Evolutionary conservation across 2,329 filamentous ascomycete species (phyloP).

Genomic region (Pseudogymnoascus sp.): DNA sequence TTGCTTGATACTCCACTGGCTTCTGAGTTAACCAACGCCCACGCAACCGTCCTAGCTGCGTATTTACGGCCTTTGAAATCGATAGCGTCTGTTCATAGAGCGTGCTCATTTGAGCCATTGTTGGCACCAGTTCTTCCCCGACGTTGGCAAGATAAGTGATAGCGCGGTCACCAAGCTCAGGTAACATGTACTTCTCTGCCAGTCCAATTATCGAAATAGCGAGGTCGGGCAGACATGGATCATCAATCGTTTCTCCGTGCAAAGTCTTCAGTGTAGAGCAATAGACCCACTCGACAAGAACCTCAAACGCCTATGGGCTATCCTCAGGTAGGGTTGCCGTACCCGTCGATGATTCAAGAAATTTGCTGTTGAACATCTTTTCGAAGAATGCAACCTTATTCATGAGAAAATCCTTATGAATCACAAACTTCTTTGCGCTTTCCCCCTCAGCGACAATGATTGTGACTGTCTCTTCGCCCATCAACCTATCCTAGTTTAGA

Average conservation of each 20-base stretch:
- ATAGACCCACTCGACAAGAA: slow-evolving; percentile 16
- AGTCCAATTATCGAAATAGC: neutral
- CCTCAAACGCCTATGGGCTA: slow-evolving; percentile 10
- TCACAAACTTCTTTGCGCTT: neutral
- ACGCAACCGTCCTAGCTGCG: neutral
- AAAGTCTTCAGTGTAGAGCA: neutral
- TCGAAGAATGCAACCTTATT: slow-evolving; percentile 14
- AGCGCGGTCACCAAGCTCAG: slow-evolving; percentile 10
- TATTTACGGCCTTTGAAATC: neutral
- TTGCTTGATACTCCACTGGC: neutral
- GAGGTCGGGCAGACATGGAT: neutral
- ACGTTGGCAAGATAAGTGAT: neutral
- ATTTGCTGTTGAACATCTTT: slow-evolving; percentile 14
- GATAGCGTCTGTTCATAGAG: neutral
- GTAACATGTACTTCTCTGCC: slow-evolving; percentile 9
- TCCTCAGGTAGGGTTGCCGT: slow-evolving; percentile 13
- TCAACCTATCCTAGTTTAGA: neutral
- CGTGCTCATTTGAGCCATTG: neutral
- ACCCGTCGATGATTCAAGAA: slow-evolving; percentile 9
- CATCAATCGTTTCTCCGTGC: too few species aligned
- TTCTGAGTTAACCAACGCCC: neutral
- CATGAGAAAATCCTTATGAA: slow-evolving; percentile 15
- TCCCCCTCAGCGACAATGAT: neutral
- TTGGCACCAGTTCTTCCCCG: neutral
- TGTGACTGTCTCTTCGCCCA: neutral